Evolutionary conservation across 805 yeast species (phyloP).

Genomic region (Candida nanaspora): DNA sequence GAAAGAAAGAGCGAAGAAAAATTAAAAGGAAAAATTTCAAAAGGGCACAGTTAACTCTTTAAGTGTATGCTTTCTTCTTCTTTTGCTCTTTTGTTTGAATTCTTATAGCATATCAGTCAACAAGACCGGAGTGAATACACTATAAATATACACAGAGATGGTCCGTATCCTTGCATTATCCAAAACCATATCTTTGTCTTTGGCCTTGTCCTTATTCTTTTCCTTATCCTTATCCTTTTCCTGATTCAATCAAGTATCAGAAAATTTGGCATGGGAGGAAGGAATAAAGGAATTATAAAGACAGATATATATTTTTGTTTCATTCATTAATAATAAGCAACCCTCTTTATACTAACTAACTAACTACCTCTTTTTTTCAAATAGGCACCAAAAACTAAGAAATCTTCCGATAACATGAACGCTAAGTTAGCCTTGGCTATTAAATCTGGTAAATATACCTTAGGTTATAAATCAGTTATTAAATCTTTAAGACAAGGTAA

Average conservation of each 20-base stretch:
- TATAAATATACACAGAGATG: conserved; percentile 87
- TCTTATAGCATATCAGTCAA: neutral
- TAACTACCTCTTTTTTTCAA: conserved; percentile 4
- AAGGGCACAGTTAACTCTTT: no score
- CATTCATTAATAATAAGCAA: neutral
- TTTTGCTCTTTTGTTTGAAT: neutral
- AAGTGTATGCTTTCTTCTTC: neutral
- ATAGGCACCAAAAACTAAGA: conserved; percentile 94
- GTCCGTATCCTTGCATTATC: conserved; percentile 74
- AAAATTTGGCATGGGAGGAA: no score
- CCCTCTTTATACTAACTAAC: conserved; percentile 36
- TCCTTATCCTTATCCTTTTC: neutral
- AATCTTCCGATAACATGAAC: conserved; percentile 90
- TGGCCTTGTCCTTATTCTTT: no score
- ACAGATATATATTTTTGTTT: neutral
- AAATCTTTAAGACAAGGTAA: conserved; percentile 98
- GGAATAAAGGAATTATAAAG: no score
- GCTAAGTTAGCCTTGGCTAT: conserved; percentile 95
- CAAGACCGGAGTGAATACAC: conserved; percentile 86
- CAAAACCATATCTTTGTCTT: no score
- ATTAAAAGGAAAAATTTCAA: no score
- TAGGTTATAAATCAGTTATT: conserved; percentile 98
- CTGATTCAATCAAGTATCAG: no score
- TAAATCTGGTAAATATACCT: conserved; percentile 99
- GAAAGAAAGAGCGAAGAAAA: no score